Base-by-base conservation (phyloP, 352 stramenopile genomes). In the Phytophthora aleatoria region DNA sequence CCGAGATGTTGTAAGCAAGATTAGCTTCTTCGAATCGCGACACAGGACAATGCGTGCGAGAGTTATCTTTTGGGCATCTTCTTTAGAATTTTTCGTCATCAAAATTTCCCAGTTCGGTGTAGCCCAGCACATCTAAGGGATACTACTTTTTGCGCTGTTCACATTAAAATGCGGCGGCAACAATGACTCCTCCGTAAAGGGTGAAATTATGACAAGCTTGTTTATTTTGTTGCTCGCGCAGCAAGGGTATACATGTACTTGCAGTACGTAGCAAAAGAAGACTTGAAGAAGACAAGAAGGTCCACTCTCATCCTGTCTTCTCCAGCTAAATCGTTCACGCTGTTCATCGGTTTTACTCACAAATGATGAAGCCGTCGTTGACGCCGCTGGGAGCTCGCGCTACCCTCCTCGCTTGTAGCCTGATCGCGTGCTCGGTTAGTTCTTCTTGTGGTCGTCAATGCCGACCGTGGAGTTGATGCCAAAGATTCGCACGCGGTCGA, bases 391-490 rank as follows among this genome's bases (percentile, higher is more conserved):
- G 41, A 42, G 35, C 47, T 61, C 33, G 31, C 26, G 20, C 38
- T 61, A 50, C 47, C 15, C 28, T 49, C 53, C 48, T 35, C 49
- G 3, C 42, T 16, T 36, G 39, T 52, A 44, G 20, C 16, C 43
- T 67, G 38, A 41, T 60, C 35, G 47, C 39, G 44, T 30, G 43
- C 44, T 45, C 43, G 31, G 59, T 64, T 64, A 76, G 56, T 79
- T 76, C 56, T 79, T 76, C 81, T 91, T 91, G 69, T 87, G 67
- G 44, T 98, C 94, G 77, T 98, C 94, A 73, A 98, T 98, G 51
- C 95, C 95, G 35, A 96, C 89, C 20, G 96, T 99, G 47, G 86
- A 91, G 78, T 99, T 99, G 74, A 99, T 99, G 41, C 96, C 96
- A 57, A 98, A 96, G 71, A 98, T 92, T 54, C 96, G 87, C 50